Evolutionary conservation across 2,329 filamentous ascomycete species (phyloP).

Genomic region (Fusarium nematophilum): DNA sequence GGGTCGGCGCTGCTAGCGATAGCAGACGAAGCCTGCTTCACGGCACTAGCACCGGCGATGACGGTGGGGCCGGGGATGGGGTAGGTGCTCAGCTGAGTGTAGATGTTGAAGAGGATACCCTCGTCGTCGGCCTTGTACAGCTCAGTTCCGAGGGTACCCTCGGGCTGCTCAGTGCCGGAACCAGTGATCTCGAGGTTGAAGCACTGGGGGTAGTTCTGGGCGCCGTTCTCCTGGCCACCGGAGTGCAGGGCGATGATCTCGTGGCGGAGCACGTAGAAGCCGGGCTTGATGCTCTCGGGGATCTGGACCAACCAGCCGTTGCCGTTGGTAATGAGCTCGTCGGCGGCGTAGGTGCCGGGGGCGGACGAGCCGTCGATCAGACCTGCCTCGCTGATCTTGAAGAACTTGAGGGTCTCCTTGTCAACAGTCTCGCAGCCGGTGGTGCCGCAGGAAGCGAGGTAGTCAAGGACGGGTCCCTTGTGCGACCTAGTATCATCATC

Average conservation of each 20-base stretch:
- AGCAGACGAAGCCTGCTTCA: slow-evolving; percentile 34
- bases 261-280: slow-evolving; percentile 62
- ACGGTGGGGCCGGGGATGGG: slow-evolving; percentile 45
- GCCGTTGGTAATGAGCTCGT: slow-evolving; percentile 57
- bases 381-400: slow-evolving; percentile 73
- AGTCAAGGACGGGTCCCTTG: slow-evolving; percentile 69
- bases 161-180: slow-evolving; percentile 50
- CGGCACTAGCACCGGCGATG: slow-evolving; percentile 34
- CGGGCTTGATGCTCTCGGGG: slow-evolving; percentile 50
- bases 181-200: slow-evolving; percentile 61
- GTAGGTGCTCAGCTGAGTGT: slow-evolving; percentile 42
- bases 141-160: slow-evolving; percentile 47
- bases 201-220: slow-evolving; percentile 65
- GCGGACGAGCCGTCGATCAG: slow-evolving; percentile 59
- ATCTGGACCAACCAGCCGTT: slow-evolving; percentile 51
- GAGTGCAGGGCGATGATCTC: slow-evolving; percentile 64
- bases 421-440: slow-evolving; percentile 66
- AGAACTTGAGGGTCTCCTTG: slow-evolving; percentile 66
- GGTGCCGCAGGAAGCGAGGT: slow-evolving; percentile 68
- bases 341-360: slow-evolving; percentile 50
- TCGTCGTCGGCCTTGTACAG: slow-evolving; percentile 47
- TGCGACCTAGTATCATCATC: too few species aligned
- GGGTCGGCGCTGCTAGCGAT: slow-evolving; percentile 27
- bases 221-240: slow-evolving; percentile 56
- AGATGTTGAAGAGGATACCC: slow-evolving; percentile 51